Evolutionary conservation across 1,284 basidiomycete genomes (phyloP).

Genomic region (Xanthoconium separans): DNA sequence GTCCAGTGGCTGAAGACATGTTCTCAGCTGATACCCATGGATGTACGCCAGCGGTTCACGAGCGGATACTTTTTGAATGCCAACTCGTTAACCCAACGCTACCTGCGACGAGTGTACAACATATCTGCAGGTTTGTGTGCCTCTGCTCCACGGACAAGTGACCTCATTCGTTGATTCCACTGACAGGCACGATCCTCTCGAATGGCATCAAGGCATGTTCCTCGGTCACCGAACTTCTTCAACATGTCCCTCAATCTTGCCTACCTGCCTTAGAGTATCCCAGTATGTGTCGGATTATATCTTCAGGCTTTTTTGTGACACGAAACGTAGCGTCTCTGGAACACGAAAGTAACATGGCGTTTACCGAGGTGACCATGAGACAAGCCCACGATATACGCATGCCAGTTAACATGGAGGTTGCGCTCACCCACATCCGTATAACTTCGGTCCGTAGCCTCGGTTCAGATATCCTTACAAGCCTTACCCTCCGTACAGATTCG

Average conservation of each 20-base stretch:
- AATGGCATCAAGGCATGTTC: slow-evolving; percentile 56
- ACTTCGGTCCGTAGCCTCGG: slow-evolving; percentile 50
- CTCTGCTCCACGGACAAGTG: background rate
- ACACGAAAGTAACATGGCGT: slow-evolving; percentile 50
- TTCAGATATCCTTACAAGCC: background rate
- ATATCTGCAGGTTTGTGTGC: slow-evolving; percentile 62
- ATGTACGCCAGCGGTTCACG: slow-evolving; percentile 58
- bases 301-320: slow-evolving; percentile 9
- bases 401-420: slow-evolving; percentile 63
- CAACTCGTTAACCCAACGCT: slow-evolving; percentile 73
- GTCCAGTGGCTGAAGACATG: slow-evolving; percentile 81
- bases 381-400: slow-evolving; percentile 58
- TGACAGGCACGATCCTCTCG: slow-evolving; percentile 55
- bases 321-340: slow-evolving; percentile 52
- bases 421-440: slow-evolving; percentile 64
- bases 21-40: slow-evolving; percentile 73
- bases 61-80: slow-evolving; percentile 75
- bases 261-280: slow-evolving; percentile 53
- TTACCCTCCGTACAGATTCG: slow-evolving; percentile 48
- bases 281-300: slow-evolving; percentile 38
- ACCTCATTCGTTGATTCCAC: slow-evolving; percentile 7
- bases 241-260: slow-evolving; percentile 50
- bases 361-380: slow-evolving; percentile 62
- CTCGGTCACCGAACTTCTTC: slow-evolving; percentile 57
- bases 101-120: slow-evolving; percentile 73